Evolutionary conservation across 306 rosid species (phyloP), one percentile per base, ranked within the genome.

Genomic region (Prunus mume): DNA sequence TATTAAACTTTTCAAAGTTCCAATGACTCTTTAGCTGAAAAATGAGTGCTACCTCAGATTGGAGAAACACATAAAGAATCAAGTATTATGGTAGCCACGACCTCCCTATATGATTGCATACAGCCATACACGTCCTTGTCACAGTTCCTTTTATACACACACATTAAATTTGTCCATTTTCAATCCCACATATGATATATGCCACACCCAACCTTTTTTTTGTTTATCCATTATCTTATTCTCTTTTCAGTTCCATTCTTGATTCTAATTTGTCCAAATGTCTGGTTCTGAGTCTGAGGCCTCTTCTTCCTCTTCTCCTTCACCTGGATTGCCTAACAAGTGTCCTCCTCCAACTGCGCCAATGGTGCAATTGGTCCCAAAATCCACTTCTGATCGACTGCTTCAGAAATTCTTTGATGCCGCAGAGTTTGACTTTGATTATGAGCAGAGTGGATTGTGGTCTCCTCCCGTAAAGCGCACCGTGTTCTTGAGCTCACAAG

Each of bases 361-460:
- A 49, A 85, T 68, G 54, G 80, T 91, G 73, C 90, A 90, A 72
- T 38, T 79, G 43, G 96, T 93, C 25, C 61, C 93, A 5, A 89
- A 77, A 62, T 76, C 84, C 18, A 83, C 87, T 4, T 90, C 96
- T 3, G 96, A 93, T 34, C 81, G 84, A 52, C 74, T 93, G 76
- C 81, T 89, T 6, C 81, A 78, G 27, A 93, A 93, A 69, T 93
- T 89, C 83, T 82, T 80, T n/a, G 98, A 93, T 54, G 87, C 75
- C 18, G 69, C 91, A 10, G 79, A 81, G 50, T 88, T 86, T 17
- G 93, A 81, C 74, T 90, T 89, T 32, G 94, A 91, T 81, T 90
- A 89, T 75, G 93, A 87, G 73, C 79, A 89, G 76, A 93, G 98
- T 79, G 98, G 89, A 12, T 41, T 93, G 63, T 93, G 98, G 98